Conservation (phyloP, 345 rosid species). For the Moricandia arvensis region DNA sequence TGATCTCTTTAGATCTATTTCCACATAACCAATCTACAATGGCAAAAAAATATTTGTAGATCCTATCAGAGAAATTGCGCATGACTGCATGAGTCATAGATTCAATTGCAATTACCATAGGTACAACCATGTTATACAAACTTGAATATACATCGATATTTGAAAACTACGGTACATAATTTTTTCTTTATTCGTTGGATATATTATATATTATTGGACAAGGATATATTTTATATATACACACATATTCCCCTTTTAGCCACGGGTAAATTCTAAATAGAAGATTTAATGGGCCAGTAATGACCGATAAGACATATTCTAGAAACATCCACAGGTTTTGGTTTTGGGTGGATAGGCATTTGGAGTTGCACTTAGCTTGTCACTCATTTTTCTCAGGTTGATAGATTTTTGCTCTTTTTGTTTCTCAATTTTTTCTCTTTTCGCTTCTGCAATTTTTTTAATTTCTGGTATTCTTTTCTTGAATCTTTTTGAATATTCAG, state of each 20-base stretch:
- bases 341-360: conserved; percentile 31
- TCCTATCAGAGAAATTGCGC: background rate
- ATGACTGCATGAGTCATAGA: background rate
- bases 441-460: conserved; percentile 61
- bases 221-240: background rate
- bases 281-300: background rate
- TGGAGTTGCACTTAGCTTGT: conserved; percentile 44
- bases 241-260: background rate
- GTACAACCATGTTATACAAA: background rate
- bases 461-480: conserved; percentile 60
- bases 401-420: conserved; percentile 42
- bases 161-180: background rate
- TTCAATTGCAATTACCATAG: background rate
- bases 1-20: background rate
- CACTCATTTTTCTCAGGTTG: conserved; percentile 52
- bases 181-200: background rate
- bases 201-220: no score
- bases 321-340: conserved; percentile 23
- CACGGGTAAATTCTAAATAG: background rate
- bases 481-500: conserved; percentile 49
- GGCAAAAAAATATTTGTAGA: background rate
- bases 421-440: conserved; percentile 58
- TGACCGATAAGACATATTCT: background rate
- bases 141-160: background rate
- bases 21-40: background rate